A percentile compares a stretch with the other conserved stretches of the same genome.
phyloP scores from a whole-genome alignment of 1,284 basidiomycete species.

The Ceratobasidium theobromae region DNA sequence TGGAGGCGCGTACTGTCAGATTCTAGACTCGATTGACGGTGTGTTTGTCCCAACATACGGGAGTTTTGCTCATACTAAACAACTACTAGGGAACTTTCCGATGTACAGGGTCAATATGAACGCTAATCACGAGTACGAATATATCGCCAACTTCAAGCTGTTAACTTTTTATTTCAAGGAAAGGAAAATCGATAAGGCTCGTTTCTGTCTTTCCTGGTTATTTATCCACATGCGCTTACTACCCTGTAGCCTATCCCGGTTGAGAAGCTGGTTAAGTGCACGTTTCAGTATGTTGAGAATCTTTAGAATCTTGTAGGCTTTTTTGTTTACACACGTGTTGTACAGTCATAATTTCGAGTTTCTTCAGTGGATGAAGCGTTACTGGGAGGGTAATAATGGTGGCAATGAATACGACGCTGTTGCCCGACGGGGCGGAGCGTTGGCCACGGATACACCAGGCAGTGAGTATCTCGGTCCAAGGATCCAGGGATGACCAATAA shows the following conservation, averaged over 20 bases:
- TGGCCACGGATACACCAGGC: conserved; percentile 67
- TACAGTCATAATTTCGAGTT: conserved; percentile 96
- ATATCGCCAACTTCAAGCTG: conserved; percentile 92
- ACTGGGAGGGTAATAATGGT: conserved; percentile 91
- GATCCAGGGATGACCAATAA: conserved; percentile 34
- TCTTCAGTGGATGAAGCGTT: conserved; percentile 94
- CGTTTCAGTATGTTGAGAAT: conserved; percentile 85
- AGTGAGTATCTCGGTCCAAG: conserved; percentile 34
- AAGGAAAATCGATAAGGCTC: conserved; percentile 90
- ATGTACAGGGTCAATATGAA: conserved; percentile 90
- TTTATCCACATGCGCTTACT: no score
- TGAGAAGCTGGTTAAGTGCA: conserved; percentile 93
- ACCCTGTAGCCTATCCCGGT: conserved; percentile 93
- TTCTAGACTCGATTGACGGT: conserved; percentile 94
- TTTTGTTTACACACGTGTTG: not conserved
- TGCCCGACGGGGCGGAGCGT: conserved; percentile 70
- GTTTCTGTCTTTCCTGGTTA: conserved; percentile 42
- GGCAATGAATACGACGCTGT: conserved; percentile 90
- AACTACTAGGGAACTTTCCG: conserved; percentile 71
- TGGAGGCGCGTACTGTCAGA: conserved; percentile 87
- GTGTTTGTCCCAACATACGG: no score
- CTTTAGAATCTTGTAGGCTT: not conserved
- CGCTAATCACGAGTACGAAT: conserved; percentile 96
- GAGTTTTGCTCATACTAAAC: no score
- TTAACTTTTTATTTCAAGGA: conserved; percentile 86